Percentiles rank a stretch among this genome's conserved stretches.
Evolutionary conservation across 306 rosid genomes (phyloP).

Genomic region (Sicyos baderoa): DNA sequence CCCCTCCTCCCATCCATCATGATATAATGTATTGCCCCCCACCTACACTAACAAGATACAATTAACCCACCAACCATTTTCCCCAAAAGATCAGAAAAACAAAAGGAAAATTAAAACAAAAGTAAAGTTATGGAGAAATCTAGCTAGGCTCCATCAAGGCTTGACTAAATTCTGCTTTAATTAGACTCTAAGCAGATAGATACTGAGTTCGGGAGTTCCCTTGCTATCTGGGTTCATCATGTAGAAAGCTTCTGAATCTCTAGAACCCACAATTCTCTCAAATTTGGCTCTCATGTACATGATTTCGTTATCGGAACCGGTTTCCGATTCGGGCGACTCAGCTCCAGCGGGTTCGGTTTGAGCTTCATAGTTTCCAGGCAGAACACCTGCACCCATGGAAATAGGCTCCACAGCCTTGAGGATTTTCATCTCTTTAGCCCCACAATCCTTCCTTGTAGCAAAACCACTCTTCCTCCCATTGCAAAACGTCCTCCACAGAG

Average conservation of each 20-base stretch:
- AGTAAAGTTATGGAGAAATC: slow-evolving; percentile 17
- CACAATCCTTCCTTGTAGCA: slow-evolving; percentile 78
- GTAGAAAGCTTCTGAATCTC: slow-evolving; percentile 96
- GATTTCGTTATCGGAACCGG: slow-evolving; percentile 38
- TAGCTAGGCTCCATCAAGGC: slow-evolving; percentile 23
- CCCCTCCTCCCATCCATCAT: slow-evolving; percentile 15
- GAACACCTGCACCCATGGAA: slow-evolving; percentile 96
- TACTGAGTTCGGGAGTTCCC: slow-evolving; percentile 95
- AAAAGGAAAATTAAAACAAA: slow-evolving; percentile 14
- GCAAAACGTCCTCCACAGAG: slow-evolving; percentile 82
- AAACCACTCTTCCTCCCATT: slow-evolving; percentile 90
- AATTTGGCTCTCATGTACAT: slow-evolving; percentile 98
- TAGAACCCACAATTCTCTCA: slow-evolving; percentile 96
- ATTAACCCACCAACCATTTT: slow-evolving; percentile 19
- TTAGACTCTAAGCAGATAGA: slow-evolving; percentile 93
- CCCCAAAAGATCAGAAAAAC: slow-evolving; percentile 15
- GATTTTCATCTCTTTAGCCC: slow-evolving; percentile 70
- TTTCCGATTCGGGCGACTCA: slow-evolving; percentile 22
- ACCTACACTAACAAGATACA: slow-evolving; percentile 22
- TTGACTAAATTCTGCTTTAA: slow-evolving; percentile 16
- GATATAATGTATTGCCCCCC: slow-evolving; percentile 21
- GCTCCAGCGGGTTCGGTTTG: slow-evolving; percentile 12
- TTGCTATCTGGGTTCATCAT: slow-evolving; percentile 99
- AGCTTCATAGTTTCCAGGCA: slow-evolving; percentile 34
- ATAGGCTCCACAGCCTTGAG: slow-evolving; percentile 84